These are phyloP conservation scores for Blastobotrys petasosporus DNA, from an alignment of 1,139 yeast species.

Conservation along the genomic window DNA sequence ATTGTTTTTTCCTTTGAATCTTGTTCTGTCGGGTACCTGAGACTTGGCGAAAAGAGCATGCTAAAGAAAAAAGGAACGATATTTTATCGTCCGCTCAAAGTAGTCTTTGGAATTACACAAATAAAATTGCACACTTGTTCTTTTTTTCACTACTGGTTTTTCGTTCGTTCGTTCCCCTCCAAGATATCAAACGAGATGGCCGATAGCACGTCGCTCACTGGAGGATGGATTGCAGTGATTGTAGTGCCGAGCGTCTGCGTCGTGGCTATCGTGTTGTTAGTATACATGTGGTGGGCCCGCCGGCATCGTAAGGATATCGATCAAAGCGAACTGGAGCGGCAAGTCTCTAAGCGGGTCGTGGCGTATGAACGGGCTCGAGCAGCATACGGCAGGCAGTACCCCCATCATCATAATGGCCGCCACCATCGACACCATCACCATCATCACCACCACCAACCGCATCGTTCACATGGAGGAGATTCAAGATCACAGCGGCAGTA, in stretches of 20 bases:
- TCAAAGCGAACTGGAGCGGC: neutral
- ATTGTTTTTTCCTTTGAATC: neutral
- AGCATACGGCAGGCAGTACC: neutral
- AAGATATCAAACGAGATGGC: too few species aligned
- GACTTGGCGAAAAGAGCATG: neutral
- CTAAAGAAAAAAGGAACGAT: neutral
- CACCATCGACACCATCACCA: constrained; percentile 4
- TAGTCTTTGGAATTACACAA: neutral
- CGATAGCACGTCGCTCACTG: constrained; percentile 2
- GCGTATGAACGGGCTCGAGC: neutral
- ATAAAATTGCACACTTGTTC: neutral
- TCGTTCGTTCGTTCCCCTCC: neutral
- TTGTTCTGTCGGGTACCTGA: neutral
- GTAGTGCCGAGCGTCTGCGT: constrained; percentile 27
- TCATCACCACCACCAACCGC: neutral
- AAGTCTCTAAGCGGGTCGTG: too few species aligned
- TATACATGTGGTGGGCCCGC: constrained; percentile 13
- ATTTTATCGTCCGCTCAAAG: neutral
- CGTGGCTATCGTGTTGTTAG: constrained; percentile 14
- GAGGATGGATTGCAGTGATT: constrained; percentile 26
- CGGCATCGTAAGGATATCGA: constrained; percentile 3
- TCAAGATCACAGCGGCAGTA: too few species aligned
- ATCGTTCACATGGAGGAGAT: too few species aligned
- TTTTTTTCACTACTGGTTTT: neutral
- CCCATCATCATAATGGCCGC: constrained; percentile 1